phyloP scores from a whole-genome alignment of 257 asterid genomes.

The Penstemon barbatus region DNA sequence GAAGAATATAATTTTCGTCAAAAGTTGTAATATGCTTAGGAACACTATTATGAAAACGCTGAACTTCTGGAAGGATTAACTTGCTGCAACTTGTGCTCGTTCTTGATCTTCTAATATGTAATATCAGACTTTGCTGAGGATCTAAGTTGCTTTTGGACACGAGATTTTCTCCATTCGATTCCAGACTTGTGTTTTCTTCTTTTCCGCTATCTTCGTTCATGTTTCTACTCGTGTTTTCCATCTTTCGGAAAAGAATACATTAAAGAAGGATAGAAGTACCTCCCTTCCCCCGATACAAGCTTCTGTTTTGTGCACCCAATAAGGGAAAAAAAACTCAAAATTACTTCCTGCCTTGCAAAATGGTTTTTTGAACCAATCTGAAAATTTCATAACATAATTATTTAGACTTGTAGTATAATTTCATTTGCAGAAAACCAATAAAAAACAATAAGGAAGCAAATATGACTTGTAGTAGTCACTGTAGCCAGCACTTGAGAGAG shows the following conservation, averaged over 20 bases:
- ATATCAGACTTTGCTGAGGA: conserved; percentile 35
- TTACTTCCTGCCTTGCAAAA: neutral
- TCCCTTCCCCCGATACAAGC: neutral
- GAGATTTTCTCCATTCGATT: conserved; percentile 33
- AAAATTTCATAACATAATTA: conserved; percentile 13
- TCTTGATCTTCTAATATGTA: conserved; percentile 35
- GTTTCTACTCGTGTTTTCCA: conserved; percentile 36
- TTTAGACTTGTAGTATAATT: conserved; percentile 1
- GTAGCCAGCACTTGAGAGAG: neutral
- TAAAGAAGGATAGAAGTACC: conserved; percentile 19
- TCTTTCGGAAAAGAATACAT: conserved; percentile 43
- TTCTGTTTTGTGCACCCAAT: neutral
- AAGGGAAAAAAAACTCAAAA: neutral
- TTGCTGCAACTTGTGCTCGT: conserved; percentile 38
- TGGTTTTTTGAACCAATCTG: conserved; percentile 26
- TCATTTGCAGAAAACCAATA: neutral
- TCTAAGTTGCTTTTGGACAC: conserved; percentile 32
- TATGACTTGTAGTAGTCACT: neutral
- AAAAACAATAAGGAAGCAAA: neutral
- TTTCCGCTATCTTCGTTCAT: conserved; percentile 38
- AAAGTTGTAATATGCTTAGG: conserved; percentile 63
- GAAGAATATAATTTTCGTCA: conserved; percentile 66
- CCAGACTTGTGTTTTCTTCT: conserved; percentile 37
- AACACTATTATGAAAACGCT: conserved; percentile 40
- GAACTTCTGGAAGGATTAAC: conserved; percentile 39